Evolutionary conservation across 352 stramenopile genomes (phyloP), one percentile per base, ranked within the genome.

Genomic region (Stramenopiles sp.): DNA sequence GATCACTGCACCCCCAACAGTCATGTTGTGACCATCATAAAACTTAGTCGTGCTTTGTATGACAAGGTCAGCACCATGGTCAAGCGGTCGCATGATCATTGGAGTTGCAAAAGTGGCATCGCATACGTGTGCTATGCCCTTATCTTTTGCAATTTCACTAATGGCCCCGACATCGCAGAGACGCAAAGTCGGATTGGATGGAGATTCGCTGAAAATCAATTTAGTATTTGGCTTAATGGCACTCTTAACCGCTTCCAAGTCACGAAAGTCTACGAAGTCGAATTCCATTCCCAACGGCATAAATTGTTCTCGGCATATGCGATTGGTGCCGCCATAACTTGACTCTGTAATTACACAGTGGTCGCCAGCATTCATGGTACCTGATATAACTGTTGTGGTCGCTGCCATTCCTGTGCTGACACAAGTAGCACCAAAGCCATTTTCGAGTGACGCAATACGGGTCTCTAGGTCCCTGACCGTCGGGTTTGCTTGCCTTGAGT

Each of bases 41-140:
- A 98, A 99, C 87, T 99, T 99, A 76, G 96, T 99, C 1, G 14
- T 78, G 4, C 4, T 97, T 87, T 99, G 95, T 80, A 99, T 87
- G 30, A 97, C 92, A 30, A 98, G 90, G 87, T 99, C 96, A 1
- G 95, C 94, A 29, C 95, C 95, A 1, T 97, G 87, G 32, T 87
- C 83, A 7, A 98, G 83, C 30, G 95, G 95, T 83, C 97, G 95
- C 85, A 98, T 92, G 76, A 98, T 87, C 80, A 95, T 95, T n/a
- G 95, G 94, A 33, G 89, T 95, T 86, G 96, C 93, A 93, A 31
- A 90, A 94, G 29, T 97, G 84, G 44, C 95, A 81, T 98, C 95
- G 86, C 30, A 55, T 81, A 81, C 0, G 33, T 83, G 30, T n/a
- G 85, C 7, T n/a, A 76, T 80, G 33, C 88, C 89, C 25, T 95